These are phyloP conservation scores for Leishmania guyanensis DNA, from an alignment of 208 protist species.

Conservation along the genomic window DNA sequence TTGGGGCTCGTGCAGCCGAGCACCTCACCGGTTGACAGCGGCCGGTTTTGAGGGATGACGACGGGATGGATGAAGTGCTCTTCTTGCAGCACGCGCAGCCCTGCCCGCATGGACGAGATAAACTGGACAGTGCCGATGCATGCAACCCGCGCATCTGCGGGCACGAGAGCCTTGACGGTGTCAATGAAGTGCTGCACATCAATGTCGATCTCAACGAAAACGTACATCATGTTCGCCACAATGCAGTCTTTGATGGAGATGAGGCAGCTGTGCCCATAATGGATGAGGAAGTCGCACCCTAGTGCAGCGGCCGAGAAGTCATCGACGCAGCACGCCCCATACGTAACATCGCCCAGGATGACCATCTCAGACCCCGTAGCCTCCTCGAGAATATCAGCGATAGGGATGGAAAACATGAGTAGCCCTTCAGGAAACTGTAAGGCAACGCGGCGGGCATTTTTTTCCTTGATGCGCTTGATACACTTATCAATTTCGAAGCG, in stretches of 20 bases:
- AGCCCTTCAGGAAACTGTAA: slow-evolving; percentile 99
- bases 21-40: slow-evolving; percentile 97
- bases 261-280: slow-evolving; percentile 99
- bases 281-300: slow-evolving; percentile 98
- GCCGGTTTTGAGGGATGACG: slow-evolving; percentile 95
- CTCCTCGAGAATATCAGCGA: slow-evolving; percentile 96
- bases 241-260: slow-evolving; percentile 93
- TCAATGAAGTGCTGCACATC: slow-evolving; percentile 97
- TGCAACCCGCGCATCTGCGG: slow-evolving; percentile 66
- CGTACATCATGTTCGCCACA: slow-evolving; percentile 97
- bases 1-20: slow-evolving; percentile 98
- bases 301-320: slow-evolving; percentile 96
- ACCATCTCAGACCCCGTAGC: slow-evolving; percentile 92
- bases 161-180: slow-evolving; percentile 93
- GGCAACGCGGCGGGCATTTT: slow-evolving; percentile 91
- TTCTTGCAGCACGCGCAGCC: slow-evolving; percentile 66
- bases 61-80: slow-evolving; percentile 82
- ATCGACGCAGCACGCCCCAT: slow-evolving; percentile 99
- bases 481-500: slow-evolving; percentile 99
- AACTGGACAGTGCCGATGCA: slow-evolving; percentile 98
- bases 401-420: slow-evolving; percentile 96
- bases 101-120: slow-evolving; percentile 92
- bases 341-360: slow-evolving; percentile 99
- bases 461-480: slow-evolving; percentile 92
- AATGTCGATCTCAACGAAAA: slow-evolving; percentile 99